Percentiles rank a stretch among this genome's conserved stretches.
phyloP scores from a whole-genome alignment of 2,329 filamentous ascomycete genomes.

The Blastomyces gilchristii region DNA sequence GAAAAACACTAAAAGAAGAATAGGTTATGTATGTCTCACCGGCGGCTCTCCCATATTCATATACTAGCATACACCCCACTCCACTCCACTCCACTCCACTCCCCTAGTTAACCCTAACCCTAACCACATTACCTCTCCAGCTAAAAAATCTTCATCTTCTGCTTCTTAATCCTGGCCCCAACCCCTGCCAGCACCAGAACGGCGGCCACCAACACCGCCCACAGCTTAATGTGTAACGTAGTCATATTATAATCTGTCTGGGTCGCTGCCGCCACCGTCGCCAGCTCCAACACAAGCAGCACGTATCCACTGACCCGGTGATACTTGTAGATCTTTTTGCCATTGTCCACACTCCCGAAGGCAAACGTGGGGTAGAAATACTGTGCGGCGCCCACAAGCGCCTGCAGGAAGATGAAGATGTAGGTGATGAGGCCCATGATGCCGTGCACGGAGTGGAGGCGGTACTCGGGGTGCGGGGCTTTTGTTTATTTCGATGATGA shows the following conservation, averaged over 20 bases:
- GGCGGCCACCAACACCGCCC: conserved; percentile 59
- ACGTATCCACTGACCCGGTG: conserved; percentile 71
- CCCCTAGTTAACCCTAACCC: background rate
- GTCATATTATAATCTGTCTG: conserved; percentile 63
- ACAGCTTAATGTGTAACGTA: conserved; percentile 61
- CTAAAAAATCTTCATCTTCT: conserved; percentile 59
- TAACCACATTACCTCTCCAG: background rate
- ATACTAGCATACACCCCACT: too few relatives aligned
- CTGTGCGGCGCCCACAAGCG: conserved; percentile 69
- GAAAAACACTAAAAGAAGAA: too few relatives aligned
- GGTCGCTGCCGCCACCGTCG: conserved; percentile 64
- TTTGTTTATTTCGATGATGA: conserved; percentile 62
- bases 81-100: too few relatives aligned
- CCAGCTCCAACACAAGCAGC: conserved; percentile 58
- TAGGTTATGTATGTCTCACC: too few relatives aligned
- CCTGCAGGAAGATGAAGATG: conserved; percentile 60
- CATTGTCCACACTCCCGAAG: conserved; percentile 68
- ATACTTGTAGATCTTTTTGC: conserved; percentile 81
- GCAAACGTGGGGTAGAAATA: conserved; percentile 58
- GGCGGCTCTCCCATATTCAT: too few relatives aligned
- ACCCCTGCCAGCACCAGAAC: conserved; percentile 61
- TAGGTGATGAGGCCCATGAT: conserved; percentile 72
- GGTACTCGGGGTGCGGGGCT: conserved; percentile 46
- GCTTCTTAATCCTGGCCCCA: conserved; percentile 66
- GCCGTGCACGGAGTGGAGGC: conserved; percentile 68